These are phyloP conservation scores for Penicillium sp. DNA, from an alignment of 2,329 filamentous ascomycete genomes.

Conservation along the genomic window DNA sequence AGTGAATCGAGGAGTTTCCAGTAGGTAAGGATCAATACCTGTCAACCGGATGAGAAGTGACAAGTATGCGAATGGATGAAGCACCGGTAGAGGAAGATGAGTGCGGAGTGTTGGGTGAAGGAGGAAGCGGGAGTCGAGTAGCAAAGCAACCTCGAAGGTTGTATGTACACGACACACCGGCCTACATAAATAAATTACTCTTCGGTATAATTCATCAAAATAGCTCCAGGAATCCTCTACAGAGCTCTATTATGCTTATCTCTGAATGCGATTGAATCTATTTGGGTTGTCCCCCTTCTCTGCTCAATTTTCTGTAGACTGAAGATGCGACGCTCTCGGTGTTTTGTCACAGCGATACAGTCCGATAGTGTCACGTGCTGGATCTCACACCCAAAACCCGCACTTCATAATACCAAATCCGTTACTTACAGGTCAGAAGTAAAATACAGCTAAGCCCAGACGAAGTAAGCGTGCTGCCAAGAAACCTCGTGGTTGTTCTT, in stretches of 20 bases:
- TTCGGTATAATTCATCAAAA: background rate
- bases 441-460: constrained; percentile 17
- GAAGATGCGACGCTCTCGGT: background rate
- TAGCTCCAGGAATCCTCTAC: background rate
- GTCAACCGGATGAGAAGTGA: constrained; percentile 18
- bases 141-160: constrained; percentile 15
- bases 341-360: constrained; percentile 4
- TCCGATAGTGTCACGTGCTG: constrained; percentile 7
- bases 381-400: background rate
- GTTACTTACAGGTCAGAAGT: constrained; percentile 4
- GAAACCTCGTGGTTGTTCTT: constrained; percentile 31
- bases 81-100: constrained; percentile 16
- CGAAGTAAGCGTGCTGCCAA: constrained; percentile 21
- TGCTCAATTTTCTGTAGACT: constrained; percentile 2
- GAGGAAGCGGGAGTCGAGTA: constrained; percentile 25
- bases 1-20: constrained; percentile 19
- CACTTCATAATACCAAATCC: background rate
- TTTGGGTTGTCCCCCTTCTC: background rate
- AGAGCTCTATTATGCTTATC: background rate
- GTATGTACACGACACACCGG: constrained; percentile 22
- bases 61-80: constrained; percentile 18
- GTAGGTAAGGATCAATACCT: constrained; percentile 22
- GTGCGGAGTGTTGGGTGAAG: constrained; percentile 19
- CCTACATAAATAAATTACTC: constrained; percentile 5
- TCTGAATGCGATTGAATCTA: background rate